phyloP scores from a whole-genome alignment of 257 asterid genomes.

The Leptodermis oblonga region DNA sequence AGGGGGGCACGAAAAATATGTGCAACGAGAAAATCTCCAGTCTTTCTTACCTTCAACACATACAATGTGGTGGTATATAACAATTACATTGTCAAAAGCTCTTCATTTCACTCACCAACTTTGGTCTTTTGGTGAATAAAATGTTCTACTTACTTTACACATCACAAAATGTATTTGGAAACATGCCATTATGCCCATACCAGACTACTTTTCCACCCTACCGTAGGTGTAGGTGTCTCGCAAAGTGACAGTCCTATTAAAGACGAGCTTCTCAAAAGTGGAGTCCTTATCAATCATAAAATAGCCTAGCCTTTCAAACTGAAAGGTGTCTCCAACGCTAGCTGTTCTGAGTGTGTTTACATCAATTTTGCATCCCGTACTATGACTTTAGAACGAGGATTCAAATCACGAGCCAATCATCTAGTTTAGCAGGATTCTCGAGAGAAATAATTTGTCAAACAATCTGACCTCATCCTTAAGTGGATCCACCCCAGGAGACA shows the following conservation, averaged over 20 bases:
- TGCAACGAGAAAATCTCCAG: not conserved
- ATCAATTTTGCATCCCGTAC: constrained; percentile 60
- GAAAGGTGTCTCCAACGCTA: constrained; percentile 66
- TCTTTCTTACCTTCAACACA: not conserved
- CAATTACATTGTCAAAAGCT: not conserved
- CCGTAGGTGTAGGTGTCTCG: constrained; percentile 14
- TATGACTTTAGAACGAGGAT: constrained; percentile 63
- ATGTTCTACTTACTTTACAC: not conserved
- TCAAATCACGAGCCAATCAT: constrained; percentile 81
- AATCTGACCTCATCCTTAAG: constrained; percentile 80
- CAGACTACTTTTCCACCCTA: constrained; percentile 3
- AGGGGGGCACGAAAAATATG: too few relatives aligned
- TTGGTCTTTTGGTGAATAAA: not conserved
- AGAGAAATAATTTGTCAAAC: constrained; percentile 65
- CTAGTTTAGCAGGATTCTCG: constrained; percentile 89
- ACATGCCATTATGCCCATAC: not conserved
- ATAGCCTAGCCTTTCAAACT: constrained; percentile 69
- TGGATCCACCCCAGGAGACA: constrained; percentile 65
- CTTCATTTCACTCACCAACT: not conserved
- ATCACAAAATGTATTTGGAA: not conserved
- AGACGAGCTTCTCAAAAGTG: constrained; percentile 13
- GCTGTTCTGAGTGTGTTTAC: constrained; percentile 53
- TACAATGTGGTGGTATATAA: not conserved
- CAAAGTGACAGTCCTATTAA: constrained; percentile 16
- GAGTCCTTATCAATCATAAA: constrained; percentile 16